Percentiles rank a stretch among this genome's conserved stretches.
These are phyloP conservation scores for Zygoascus flipseniorum DNA, from an alignment of 805 yeast genomes.

Conservation along the genomic window DNA sequence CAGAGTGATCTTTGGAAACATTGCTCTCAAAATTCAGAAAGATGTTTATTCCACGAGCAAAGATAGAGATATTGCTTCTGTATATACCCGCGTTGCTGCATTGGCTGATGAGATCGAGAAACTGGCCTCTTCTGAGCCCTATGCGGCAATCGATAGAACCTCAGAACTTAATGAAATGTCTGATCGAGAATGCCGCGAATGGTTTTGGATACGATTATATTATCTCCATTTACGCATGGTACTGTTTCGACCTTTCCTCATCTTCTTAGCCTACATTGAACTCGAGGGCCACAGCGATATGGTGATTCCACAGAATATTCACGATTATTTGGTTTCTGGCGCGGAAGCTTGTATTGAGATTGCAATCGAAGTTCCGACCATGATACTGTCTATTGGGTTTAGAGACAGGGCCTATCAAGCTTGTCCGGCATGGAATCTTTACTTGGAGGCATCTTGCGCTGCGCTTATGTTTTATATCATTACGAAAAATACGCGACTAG, in stretches of 20 bases:
- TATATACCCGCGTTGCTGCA: background rate
- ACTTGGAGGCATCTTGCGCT: conserved; percentile 5
- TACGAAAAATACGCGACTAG: background rate
- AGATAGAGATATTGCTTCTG: conserved; percentile 1
- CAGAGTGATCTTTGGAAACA: conserved; percentile 3
- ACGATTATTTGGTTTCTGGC: background rate
- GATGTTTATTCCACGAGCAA: background rate
- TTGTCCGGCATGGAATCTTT: conserved; percentile 3
- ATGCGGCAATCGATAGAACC: conserved; percentile 4
- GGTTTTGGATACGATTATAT: conserved; percentile 7
- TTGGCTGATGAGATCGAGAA: conserved; percentile 5
- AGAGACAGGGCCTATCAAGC: conserved; percentile 1
- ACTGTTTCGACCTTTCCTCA: conserved; percentile 6
- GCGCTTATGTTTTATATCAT: conserved; percentile 4
- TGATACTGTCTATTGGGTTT: conserved; percentile 6
- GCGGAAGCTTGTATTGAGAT: conserved; percentile 1
- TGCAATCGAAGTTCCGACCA: conserved; percentile 7
- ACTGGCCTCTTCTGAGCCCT: conserved; percentile 4
- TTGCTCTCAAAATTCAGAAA: background rate
- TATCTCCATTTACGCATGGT: conserved; percentile 6
- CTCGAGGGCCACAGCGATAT: too few relatives aligned
- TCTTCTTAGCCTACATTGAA: conserved; percentile 4
- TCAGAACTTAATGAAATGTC: conserved; percentile 3
- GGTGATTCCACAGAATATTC: background rate
- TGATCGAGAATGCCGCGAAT: conserved; percentile 7